Conservation (phyloP, 176 grass and related monocot genomes). For the Miscanthus lutarioriparius region DNA sequence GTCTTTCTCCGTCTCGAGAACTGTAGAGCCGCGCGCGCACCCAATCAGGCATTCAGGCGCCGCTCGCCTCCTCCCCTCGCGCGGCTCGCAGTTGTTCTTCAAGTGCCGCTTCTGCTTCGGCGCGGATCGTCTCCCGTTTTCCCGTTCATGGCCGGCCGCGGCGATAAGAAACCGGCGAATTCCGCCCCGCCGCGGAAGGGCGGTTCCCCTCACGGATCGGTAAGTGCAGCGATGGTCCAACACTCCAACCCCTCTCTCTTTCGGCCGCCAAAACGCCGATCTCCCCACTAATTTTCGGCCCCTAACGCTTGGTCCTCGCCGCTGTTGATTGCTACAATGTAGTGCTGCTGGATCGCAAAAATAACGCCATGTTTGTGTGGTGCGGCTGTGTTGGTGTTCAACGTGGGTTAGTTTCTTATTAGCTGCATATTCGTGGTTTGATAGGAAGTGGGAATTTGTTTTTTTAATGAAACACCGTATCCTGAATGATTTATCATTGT, state of each 20-base stretch:
- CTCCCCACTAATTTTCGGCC: not conserved
- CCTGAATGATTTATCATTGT: too few species aligned
- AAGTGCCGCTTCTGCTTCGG: not conserved
- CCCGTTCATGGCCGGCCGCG: slow-evolving; percentile 27
- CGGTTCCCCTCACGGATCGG: not conserved
- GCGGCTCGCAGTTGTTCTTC: not conserved
- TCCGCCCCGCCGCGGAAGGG: not conserved
- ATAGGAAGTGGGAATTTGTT: not conserved
- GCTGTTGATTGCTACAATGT: not conserved
- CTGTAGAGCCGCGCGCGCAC: too few species aligned
- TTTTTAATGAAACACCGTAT: too few species aligned
- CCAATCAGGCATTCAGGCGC: too few species aligned
- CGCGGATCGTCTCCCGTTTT: not conserved
- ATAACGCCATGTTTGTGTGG: not conserved
- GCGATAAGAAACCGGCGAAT: not conserved
- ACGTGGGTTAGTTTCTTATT: not conserved
- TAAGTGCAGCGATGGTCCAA: not conserved
- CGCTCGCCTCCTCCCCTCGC: not conserved
- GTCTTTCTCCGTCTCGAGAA: too few species aligned
- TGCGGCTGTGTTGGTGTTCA: not conserved
- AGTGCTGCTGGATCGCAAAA: not conserved
- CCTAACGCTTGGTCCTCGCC: not conserved
- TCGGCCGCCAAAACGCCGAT: not conserved
- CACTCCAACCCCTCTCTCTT: not conserved
- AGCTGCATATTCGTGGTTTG: not conserved